Evolutionary conservation across 495 filamentous ascomycete genomes (phyloP), one percentile per base, ranked within the genome.

Genomic region (Talaromyces adpressus): DNA sequence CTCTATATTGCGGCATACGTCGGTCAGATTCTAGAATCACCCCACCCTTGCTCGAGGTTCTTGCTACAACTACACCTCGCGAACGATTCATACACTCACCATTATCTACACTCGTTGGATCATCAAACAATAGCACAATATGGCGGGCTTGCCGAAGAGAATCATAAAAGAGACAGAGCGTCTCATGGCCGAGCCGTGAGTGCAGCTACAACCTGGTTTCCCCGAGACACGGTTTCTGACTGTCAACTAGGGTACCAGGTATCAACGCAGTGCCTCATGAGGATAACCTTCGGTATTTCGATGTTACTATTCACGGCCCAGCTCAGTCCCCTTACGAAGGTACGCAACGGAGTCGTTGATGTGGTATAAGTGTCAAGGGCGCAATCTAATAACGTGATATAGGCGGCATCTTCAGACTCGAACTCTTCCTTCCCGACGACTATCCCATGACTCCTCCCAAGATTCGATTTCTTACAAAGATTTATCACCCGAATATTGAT

Each of bases 361-460:
- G 27, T 8, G 7, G 22, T 27, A 12, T 54, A n/a, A 29, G 51
- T 36, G 4, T 52, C 47, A 4, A 34, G 7, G n/a, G 16, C 39
- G 58, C 27, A 53, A 32, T 62, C 67, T 74, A 29, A 76, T 66
- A 56, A 45, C 4, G 20, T 67, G 32, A 60, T 41, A 58, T 45
- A 96, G 94, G 91, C 68, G 94, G 94, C 57, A 85, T 96, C 67
- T 99, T 99, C 82, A 92, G 93, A 72, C 91, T 97, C 63, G 94
- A 99, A 76, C 84, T 99, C 7, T 99, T 99, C 78, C 82, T 99
- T n/a, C 95, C 94, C 36, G 94, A 99, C 70, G 94, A 99, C 77
- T 99, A 99, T 71, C 94, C 94, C 9, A 99, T 99, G 94, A 95
- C 91, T 36, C 94, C 94, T 29, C 94, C 94, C 12, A 97, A 97